Evolutionary conservation across 768 basidiomycete genomes (phyloP), one percentile per base, ranked within the genome.

Genomic region (Leccinum fibrillosum): DNA sequence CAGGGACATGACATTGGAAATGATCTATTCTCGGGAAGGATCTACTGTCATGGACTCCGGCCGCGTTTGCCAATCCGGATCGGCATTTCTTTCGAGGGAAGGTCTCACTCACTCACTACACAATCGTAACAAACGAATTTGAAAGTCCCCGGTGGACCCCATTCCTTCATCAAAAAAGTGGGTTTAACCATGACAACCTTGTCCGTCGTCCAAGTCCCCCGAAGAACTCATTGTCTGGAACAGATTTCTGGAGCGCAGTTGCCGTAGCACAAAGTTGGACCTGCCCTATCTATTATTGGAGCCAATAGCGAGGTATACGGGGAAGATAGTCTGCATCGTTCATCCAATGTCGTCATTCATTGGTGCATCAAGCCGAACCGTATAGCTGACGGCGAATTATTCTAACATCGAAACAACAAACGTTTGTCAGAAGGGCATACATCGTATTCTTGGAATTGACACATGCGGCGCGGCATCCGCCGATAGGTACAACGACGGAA

Each of bases 1-100:
- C 59, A 55, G 66, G 59, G 62, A 61, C 49, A 11, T 23, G 48
- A 49, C 55, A 52, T 64, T 62, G 65, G 58, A 60, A 64, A 62
- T 69, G 26, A 4, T 19, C 58, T 58, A 59, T 55, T 68, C 58
- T 56, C 53, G 57, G 62, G 49, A 42, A 23, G 44, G 55, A 64
- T 65, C 63, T 64, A 45, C 54, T 65, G 54, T 30, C 59, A 57
- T 65, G 53, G 51, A 48, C 4, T 42, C 55, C 35, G 47, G 19
- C 42, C n/a, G 19, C 42, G 42, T 17, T 34, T 65, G 53, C 58
- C 60, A 63, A 23, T 32, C 49, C 51, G 37, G 23, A 54, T 34
- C 34, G 50, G 50, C 39, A 35, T 32, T 4, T n/a, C 52, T 44
- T 39, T 25, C 23, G n/a, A 34, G 30, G 26, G 55, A 57, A 45